These are phyloP conservation scores for Pyrenochaeta sp. DNA, from an alignment of 2,329 filamentous ascomycete genomes.

Conservation along the genomic window DNA sequence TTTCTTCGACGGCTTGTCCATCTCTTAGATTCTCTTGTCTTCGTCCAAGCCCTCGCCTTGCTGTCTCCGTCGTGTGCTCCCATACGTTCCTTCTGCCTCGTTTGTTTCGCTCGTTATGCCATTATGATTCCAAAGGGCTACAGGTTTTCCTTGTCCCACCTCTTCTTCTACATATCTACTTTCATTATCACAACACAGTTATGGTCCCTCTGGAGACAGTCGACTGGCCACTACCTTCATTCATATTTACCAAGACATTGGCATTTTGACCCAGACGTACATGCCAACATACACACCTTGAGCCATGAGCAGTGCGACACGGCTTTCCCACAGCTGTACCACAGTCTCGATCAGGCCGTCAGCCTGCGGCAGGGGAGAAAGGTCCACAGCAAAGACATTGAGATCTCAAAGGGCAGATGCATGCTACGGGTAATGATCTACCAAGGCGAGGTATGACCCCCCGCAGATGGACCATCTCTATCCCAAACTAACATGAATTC, in stretches of 20 bases:
- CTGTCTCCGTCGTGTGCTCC: constrained; percentile 7
- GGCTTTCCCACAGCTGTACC: constrained; percentile 42
- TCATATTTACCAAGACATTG: constrained; percentile 23
- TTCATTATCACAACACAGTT: constrained; percentile 40
- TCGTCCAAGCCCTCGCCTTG: constrained; percentile 11
- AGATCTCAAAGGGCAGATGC: constrained; percentile 37
- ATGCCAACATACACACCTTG: constrained; percentile 43
- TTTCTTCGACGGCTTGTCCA: constrained; percentile 21
- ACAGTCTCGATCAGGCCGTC: constrained; percentile 37
- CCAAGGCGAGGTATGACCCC: constrained; percentile 34
- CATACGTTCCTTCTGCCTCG: constrained; percentile 10
- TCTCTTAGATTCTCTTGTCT: constrained; percentile 25
- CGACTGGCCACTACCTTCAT: constrained; percentile 22
- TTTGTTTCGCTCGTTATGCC: constrained; percentile 33
- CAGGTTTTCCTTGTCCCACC: constrained; percentile 33
- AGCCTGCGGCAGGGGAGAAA: constrained; percentile 33
- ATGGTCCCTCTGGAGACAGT: constrained; percentile 38
- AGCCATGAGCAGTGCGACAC: constrained; percentile 42
- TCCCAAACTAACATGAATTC: constrained; percentile 9
- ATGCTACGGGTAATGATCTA: constrained; percentile 43
- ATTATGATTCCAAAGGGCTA: constrained; percentile 42
- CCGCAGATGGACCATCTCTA: not conserved
- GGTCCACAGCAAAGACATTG: constrained; percentile 37
- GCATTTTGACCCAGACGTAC: constrained; percentile 37
- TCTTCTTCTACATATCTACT: constrained; percentile 38